phyloP scores from a whole-genome alignment of 768 basidiomycete genomes.

The Lepiota venenata region DNA sequence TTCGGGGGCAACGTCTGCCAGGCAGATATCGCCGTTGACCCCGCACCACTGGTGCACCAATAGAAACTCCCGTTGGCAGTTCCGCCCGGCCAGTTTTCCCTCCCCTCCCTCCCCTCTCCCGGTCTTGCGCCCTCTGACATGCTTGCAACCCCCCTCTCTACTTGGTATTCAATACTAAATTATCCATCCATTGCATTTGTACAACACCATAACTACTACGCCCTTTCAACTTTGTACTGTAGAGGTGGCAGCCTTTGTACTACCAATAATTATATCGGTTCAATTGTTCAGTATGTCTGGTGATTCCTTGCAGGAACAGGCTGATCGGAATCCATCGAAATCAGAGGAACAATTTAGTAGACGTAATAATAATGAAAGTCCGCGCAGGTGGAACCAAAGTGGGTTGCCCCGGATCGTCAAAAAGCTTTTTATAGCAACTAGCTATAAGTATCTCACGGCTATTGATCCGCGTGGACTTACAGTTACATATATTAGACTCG shows the following conservation, averaged over 20 bases:
- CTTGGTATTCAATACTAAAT: neutral
- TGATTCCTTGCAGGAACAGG: neutral
- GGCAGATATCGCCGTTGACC: slow-evolving; percentile 45
- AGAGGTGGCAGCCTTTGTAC: neutral
- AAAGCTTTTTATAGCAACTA: slow-evolving; percentile 10
- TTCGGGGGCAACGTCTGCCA: slow-evolving; percentile 44
- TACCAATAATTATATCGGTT: neutral
- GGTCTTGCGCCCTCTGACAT: neutral
- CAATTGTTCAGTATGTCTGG: neutral
- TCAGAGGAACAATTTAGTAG: neutral
- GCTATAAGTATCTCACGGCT: neutral
- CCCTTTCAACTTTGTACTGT: neutral
- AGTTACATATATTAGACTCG: neutral
- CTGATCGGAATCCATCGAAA: neutral
- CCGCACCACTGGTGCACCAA: neutral
- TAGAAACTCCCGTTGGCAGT: too few relatives aligned
- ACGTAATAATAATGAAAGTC: slow-evolving; percentile 6
- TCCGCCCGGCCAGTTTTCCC: too few relatives aligned
- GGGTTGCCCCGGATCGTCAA: slow-evolving; percentile 4
- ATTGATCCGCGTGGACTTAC: neutral
- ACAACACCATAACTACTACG: neutral
- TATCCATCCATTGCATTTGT: slow-evolving; percentile 6
- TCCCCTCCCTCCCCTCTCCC: neutral
- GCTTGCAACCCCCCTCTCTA: too few relatives aligned
- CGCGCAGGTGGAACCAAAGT: neutral